A percentile compares a stretch with the other conserved stretches of the same genome.
These are phyloP conservation scores for Rhodotorula graminis DNA, from an alignment of 768 basidiomycete species.

Conservation along the genomic window DNA sequence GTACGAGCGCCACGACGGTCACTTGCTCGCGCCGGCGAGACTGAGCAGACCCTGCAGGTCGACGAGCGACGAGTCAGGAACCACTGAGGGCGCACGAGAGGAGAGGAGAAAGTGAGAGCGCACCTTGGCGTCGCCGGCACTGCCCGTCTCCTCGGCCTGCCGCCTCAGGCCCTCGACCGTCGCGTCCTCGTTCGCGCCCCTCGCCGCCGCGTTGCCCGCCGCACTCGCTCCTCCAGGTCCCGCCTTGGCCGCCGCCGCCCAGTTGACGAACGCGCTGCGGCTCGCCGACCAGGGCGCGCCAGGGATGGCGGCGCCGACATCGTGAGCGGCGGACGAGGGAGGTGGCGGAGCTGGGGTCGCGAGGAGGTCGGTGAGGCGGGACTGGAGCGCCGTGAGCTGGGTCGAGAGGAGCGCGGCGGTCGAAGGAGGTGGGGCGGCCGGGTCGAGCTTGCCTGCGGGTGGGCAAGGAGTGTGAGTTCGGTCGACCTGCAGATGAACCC, in stretches of 20 bases:
- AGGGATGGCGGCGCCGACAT: background rate
- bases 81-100: background rate
- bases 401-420: conserved; percentile 4
- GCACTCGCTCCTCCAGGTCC: no score
- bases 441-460: background rate
- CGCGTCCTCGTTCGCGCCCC: background rate
- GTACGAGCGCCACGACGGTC: background rate
- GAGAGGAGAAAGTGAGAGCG: background rate
- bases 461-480: no score
- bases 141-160: conserved; percentile 8
- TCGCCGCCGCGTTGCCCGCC: background rate
- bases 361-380: conserved; percentile 20
- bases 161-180: background rate
- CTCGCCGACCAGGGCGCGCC: conserved; percentile 12
- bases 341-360: conserved; percentile 1
- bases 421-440: background rate
- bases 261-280: conserved; percentile 32
- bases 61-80: background rate
- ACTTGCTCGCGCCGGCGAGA: background rate
- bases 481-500: no score
- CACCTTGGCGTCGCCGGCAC: conserved; percentile 27
- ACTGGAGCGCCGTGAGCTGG: conserved; percentile 19
- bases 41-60: background rate
- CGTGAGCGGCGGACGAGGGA: background rate
- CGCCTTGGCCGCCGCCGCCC: conserved; percentile 29